phyloP scores from a whole-genome alignment of 139 green algal genomes.

The Picochlorum sp. region DNA sequence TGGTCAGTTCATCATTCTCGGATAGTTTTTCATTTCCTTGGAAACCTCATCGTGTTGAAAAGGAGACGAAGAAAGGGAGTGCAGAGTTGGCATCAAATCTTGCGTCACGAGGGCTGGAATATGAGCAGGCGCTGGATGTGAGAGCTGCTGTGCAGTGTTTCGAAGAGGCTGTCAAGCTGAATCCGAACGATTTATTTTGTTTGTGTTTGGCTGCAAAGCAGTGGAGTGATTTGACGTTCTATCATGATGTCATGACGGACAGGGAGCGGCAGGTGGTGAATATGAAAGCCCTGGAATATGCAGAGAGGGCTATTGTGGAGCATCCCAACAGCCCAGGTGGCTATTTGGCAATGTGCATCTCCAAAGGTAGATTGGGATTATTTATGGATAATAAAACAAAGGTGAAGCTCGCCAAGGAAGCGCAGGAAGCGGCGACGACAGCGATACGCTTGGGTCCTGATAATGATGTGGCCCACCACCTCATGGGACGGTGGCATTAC shows the following conservation, averaged over 20 bases:
- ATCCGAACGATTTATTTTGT: slow-evolving; percentile 26
- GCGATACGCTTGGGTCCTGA: slow-evolving; percentile 43
- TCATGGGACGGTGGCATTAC: slow-evolving; percentile 66
- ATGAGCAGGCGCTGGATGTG: slow-evolving; percentile 24
- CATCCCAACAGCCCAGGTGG: slow-evolving; percentile 8
- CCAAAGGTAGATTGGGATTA: slow-evolving; percentile 56
- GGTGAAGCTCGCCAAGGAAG: slow-evolving; percentile 49
- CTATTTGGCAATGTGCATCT: slow-evolving; percentile 36
- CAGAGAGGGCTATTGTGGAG: slow-evolving; percentile 29
- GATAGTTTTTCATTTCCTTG: slow-evolving; percentile 23
- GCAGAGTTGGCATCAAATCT: slow-evolving; percentile 16
- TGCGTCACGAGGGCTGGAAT: slow-evolving; percentile 9
- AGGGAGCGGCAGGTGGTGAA: slow-evolving; percentile 34
- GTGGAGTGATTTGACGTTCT: slow-evolving; percentile 50
- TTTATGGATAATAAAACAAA: slow-evolving; percentile 63
- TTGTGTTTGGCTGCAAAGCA: slow-evolving; percentile 46
- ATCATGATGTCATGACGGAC: slow-evolving; percentile 32
- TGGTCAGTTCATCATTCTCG: slow-evolving; percentile 13
- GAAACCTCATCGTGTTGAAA: neutral
- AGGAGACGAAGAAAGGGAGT: slow-evolving; percentile 3
- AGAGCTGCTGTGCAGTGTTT: slow-evolving; percentile 28
- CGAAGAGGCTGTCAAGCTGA: slow-evolving; percentile 37
- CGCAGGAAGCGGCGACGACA: slow-evolving; percentile 34
- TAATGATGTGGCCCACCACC: slow-evolving; percentile 66
- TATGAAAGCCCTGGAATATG: slow-evolving; percentile 43